Base-by-base conservation (phyloP, 768 basidiomycete species). In the Tricholoma sp. region DNA sequence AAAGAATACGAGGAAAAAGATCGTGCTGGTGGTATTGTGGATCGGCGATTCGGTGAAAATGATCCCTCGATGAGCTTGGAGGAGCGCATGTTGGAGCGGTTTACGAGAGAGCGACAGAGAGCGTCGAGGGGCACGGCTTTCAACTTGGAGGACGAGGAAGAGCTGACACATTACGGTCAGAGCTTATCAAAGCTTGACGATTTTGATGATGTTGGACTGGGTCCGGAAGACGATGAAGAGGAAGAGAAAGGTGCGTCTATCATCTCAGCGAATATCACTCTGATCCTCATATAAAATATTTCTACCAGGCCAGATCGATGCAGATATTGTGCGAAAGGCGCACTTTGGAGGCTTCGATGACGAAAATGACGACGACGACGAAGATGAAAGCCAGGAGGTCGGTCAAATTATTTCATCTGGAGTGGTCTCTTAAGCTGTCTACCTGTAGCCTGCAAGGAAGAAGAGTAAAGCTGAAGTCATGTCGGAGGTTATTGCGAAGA, bases 401-500 rank as follows among this genome's bases (percentile, higher is more conserved):
- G 32, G 60, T 11, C 13, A 44, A 39, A 41, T 34, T 53, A 12
- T 41, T 47, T 17, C 0, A 24, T 24, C 24, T 18, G 29, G 12
- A 48, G n/a, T 28, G 48, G 18, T n/a, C 9, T 32, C 12, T 13
- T 54, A 11, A 58, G 7, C 41, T 32, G 32, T 6, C 36, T 42
- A 24, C 49, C 7, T 41, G 12, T 57, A 94, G 91, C 88, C 88
- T 7, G 82, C 82, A 47, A 77, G 86, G 57, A 97, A 96, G 72
- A 96, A 91, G 73, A 84, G 87, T 4, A 97, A 96, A 71, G 88
- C 91, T 1, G 95, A 99, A 66, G 91, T 98, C 58, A 98, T 99
- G 97, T 84, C 90, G 0, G 97, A 99, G 69, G 90, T 99, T 33
- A 92, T 99, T 45, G 90, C 93, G 1, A 99, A 98, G 73, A 95